A percentile compares a stretch with the other conserved stretches of the same genome.
Conservation (phyloP, 176 grass and related monocot species). For the Paspalum notatum region DNA sequence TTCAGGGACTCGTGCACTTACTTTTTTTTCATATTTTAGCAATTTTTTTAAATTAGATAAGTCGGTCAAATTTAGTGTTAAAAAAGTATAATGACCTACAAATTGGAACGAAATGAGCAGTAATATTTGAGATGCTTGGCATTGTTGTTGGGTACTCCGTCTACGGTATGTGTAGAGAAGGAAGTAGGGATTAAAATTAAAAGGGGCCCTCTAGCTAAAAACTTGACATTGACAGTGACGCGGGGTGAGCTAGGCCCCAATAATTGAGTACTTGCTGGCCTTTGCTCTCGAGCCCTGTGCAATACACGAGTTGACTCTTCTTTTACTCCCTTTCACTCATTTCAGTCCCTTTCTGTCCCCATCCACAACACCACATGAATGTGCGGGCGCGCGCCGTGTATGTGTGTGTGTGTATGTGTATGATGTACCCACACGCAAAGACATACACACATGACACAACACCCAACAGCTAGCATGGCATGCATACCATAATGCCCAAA, state of each 20-base stretch:
- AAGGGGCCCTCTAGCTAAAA: too few relatives aligned
- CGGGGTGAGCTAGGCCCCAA: slow-evolving; percentile 54
- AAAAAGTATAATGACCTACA: too few relatives aligned
- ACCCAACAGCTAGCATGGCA: not conserved
- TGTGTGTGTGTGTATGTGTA: not conserved
- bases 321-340: slow-evolving; percentile 79
- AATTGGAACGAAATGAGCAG: too few relatives aligned
- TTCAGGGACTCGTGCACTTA: too few relatives aligned
- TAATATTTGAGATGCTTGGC: too few relatives aligned
- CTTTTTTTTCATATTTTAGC: too few relatives aligned
- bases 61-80: too few relatives aligned
- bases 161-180: too few relatives aligned
- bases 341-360: slow-evolving; percentile 89
- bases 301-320: slow-evolving; percentile 88
- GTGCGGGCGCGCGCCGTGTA: slow-evolving; percentile 47
- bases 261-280: slow-evolving; percentile 67
- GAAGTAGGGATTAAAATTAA: too few relatives aligned
- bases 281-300: slow-evolving; percentile 91
- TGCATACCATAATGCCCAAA: slow-evolving; percentile 74
- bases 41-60: too few relatives aligned
- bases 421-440: not conserved
- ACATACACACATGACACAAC: not conserved
- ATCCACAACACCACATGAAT: slow-evolving; percentile 58
- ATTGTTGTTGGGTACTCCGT: too few relatives aligned
- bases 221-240: slow-evolving; percentile 64